A percentile compares a stretch with the other conserved stretches of the same genome.
These are phyloP conservation scores for Monosporascus sp. DNA, from an alignment of 2,329 filamentous ascomycete species.

Conservation along the genomic window DNA sequence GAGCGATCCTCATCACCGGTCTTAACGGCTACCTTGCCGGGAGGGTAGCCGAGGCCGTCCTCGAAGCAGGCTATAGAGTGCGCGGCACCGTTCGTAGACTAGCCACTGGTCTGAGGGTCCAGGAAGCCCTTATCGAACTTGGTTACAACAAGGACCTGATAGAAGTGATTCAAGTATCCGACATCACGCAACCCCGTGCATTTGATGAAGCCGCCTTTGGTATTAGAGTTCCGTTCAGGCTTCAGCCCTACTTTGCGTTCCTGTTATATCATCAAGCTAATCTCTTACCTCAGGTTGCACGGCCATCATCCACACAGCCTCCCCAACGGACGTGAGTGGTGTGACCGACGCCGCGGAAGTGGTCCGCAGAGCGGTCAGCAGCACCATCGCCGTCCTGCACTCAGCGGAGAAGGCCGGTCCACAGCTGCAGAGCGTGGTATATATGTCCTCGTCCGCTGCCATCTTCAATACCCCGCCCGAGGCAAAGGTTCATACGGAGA, in stretches of 20 bases:
- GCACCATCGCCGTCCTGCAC: conserved; percentile 15
- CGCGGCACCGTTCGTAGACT: conserved; percentile 23
- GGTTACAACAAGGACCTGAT: conserved; percentile 15
- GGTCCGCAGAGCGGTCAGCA: conserved; percentile 15
- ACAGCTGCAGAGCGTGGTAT: conserved; percentile 17
- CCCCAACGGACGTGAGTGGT: conserved; percentile 18
- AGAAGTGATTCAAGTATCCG: conserved; percentile 21
- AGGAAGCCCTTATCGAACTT: conserved; percentile 13
- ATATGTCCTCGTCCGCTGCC: conserved; percentile 21
- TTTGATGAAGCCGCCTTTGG: conserved; percentile 19
- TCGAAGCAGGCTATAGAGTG: conserved; percentile 21
- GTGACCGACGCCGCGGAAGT: conserved; percentile 17
- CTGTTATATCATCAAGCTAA: background rate
- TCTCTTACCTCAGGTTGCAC: conserved; percentile 16
- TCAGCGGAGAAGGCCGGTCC: conserved; percentile 15
- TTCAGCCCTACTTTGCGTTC: background rate
- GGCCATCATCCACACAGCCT: conserved; percentile 22
- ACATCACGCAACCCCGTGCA: conserved; percentile 15
- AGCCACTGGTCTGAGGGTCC: conserved; percentile 18
- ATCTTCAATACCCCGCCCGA: conserved; percentile 18
- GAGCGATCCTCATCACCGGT: conserved; percentile 23
- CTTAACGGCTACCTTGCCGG: conserved; percentile 26
- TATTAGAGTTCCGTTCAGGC: conserved; percentile 4
- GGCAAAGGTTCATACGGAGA: conserved; percentile 16
- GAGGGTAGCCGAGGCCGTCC: conserved; percentile 18